Evolutionary conservation across 2,329 filamentous ascomycete species (phyloP), one percentile per base, ranked within the genome.

Genomic region (Periconia digitata): DNA sequence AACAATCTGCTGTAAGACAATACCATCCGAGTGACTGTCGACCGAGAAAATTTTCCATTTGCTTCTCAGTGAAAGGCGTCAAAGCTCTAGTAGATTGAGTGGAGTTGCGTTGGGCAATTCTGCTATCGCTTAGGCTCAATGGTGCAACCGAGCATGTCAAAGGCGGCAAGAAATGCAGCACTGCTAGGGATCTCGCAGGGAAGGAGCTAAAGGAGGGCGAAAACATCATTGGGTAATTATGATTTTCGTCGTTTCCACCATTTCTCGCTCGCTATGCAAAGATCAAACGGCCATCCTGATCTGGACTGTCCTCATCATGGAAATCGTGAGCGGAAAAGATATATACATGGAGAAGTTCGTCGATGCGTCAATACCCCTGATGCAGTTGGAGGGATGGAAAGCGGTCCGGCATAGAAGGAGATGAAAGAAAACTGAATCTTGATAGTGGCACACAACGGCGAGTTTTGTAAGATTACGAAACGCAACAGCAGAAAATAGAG

Each of bases 331-430:
- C 43, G 45, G 50, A 24, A n/a, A 62, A 55, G 63, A 62, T 67
- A 68, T 68, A 64, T 69, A 71, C 66, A 71, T 66, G n/a, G 58
- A 49, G 55, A 55, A 61, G 34, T 36, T 29, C 35, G 52, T 46
- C 46, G 50, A 53, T 46, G 46, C 40, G 53, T 51, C 49, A 44
- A 35, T 44, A 50, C 43, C 46, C 50, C 45, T 41, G 47, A 61
- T 61, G 58, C 58, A 56, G 49, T 56, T 53, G 42, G 29, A 40
- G 53, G 38, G 39, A 49, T 50, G 53, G 38, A 41, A 49, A 52
- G 47, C 42, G 40, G 18, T 47, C 38, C 47, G 45, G 41, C 17
- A 47, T 44, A 51, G 37, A 55, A 37, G 46, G 56, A 35, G 40
- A 48, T 22, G 23, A 43, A 50, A 47, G 34, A 39, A 46, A 40